phyloP scores from a whole-genome alignment of 768 basidiomycete genomes.

The Amanita phalloides region DNA sequence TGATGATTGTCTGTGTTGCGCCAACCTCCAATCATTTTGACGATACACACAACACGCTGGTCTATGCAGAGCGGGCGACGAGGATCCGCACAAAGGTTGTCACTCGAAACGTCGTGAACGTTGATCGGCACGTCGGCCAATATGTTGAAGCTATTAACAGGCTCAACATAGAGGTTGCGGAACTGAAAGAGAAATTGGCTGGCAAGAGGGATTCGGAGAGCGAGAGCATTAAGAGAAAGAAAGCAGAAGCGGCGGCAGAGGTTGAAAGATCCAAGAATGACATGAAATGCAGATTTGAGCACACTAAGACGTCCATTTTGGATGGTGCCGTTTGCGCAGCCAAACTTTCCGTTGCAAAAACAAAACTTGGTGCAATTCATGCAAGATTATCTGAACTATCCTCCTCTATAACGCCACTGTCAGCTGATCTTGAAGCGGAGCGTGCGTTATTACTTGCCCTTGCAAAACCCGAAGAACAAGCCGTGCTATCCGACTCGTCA shows the following conservation, averaged over 20 bases:
- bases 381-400: constrained; percentile 51
- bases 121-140: constrained; percentile 89
- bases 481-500: constrained; percentile 44
- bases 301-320: constrained; percentile 57
- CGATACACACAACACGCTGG: constrained; percentile 95
- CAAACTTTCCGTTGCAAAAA: constrained; percentile 58
- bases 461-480: constrained; percentile 61
- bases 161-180: constrained; percentile 73
- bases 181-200: constrained; percentile 78
- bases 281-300: constrained; percentile 59
- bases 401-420: constrained; percentile 24
- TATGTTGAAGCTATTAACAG: constrained; percentile 93
- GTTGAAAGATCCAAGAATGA: constrained; percentile 67
- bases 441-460: constrained; percentile 56
- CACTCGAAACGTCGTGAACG: constrained; percentile 89
- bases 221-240: constrained; percentile 56
- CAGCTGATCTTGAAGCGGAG: constrained; percentile 63
- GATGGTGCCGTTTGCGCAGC: constrained; percentile 72
- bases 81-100: constrained; percentile 98
- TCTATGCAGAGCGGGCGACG: constrained; percentile 96
- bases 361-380: constrained; percentile 54
- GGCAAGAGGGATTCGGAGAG: constrained; percentile 55
- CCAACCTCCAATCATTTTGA: constrained; percentile 95
- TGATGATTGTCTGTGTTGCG: constrained; percentile 98
- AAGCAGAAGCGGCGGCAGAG: constrained; percentile 59